A percentile compares a stretch with the other conserved stretches of the same genome.
These are phyloP conservation scores for Xylaria longipes DNA, from an alignment of 495 filamentous ascomycete genomes.

Conservation along the genomic window DNA sequence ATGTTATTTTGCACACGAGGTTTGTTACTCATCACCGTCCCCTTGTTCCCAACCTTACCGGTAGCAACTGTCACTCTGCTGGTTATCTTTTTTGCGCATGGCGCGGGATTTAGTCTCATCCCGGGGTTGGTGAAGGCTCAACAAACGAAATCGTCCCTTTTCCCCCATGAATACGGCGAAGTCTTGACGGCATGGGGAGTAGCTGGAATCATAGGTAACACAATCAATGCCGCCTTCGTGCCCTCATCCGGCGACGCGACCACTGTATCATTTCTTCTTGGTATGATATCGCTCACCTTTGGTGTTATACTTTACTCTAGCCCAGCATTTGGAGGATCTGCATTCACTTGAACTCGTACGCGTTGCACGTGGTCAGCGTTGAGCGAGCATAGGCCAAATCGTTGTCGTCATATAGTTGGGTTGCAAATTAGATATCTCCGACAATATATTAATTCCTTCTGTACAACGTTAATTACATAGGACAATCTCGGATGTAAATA, in stretches of 20 bases:
- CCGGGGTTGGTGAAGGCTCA: constrained; percentile 2
- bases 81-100: not conserved
- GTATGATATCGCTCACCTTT: not conserved
- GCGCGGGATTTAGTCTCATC: constrained; percentile 10
- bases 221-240: not conserved
- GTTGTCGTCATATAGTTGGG: not conserved
- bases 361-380: not conserved
- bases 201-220: not conserved
- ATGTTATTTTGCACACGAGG: constrained; percentile 5
- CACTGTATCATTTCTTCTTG: not conserved
- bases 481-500: not conserved
- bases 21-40: not conserved
- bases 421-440: not conserved
- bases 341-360: not conserved
- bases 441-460: not conserved
- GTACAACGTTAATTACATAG: not conserved
- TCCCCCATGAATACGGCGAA: constrained; percentile 7
- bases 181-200: constrained; percentile 6
- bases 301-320: not conserved
- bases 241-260: not conserved
- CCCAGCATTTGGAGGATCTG: not conserved
- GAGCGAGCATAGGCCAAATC: not conserved
- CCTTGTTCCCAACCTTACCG: not conserved
- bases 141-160: not conserved
- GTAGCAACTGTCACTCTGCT: constrained; percentile 6